Evolutionary conservation across 116 monocot species (phyloP).

Genomic region (Phalaenopsis hybrid): DNA sequence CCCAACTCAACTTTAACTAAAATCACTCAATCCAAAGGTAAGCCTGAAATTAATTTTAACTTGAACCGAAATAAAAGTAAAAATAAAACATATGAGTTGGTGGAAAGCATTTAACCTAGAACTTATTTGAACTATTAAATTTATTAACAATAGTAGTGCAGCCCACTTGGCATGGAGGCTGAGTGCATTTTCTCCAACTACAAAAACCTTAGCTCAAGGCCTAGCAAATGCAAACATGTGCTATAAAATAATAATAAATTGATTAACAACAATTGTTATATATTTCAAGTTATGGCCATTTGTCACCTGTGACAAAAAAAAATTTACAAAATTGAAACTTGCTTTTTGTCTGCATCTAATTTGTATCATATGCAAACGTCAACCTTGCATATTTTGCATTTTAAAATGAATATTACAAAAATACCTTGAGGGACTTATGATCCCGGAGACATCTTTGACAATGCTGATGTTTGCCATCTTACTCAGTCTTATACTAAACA

Average conservation of each 20-base stretch:
- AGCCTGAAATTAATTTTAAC: too few relatives aligned
- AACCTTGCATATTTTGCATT: neutral
- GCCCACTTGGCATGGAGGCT: too few relatives aligned
- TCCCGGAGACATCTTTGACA: conserved; percentile 33
- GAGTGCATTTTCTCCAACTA: too few relatives aligned
- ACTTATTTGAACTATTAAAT: neutral
- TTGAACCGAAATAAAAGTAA: too few relatives aligned
- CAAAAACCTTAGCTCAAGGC: too few relatives aligned
- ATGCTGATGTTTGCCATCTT: conserved; percentile 36
- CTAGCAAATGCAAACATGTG: too few relatives aligned
- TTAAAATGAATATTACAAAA: neutral
- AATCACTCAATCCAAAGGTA: too few relatives aligned
- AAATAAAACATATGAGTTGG: too few relatives aligned
- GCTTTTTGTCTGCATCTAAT: neutral
- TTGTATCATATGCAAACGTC: too few relatives aligned
- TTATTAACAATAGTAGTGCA: neutral
- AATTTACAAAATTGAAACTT: neutral
- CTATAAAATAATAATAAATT: neutral
- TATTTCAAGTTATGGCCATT: neutral
- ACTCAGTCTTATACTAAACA: conserved; percentile 20
- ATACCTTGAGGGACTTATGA: conserved; percentile 34
- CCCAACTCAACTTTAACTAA: too few relatives aligned
- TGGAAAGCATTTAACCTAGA: neutral
- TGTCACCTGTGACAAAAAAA: neutral
- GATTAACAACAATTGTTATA: neutral